A percentile compares a stretch with the other conserved stretches of the same genome.
phyloP scores from a whole-genome alignment of 2,329 filamentous ascomycete genomes.

The Acrocalymma vagum region DNA sequence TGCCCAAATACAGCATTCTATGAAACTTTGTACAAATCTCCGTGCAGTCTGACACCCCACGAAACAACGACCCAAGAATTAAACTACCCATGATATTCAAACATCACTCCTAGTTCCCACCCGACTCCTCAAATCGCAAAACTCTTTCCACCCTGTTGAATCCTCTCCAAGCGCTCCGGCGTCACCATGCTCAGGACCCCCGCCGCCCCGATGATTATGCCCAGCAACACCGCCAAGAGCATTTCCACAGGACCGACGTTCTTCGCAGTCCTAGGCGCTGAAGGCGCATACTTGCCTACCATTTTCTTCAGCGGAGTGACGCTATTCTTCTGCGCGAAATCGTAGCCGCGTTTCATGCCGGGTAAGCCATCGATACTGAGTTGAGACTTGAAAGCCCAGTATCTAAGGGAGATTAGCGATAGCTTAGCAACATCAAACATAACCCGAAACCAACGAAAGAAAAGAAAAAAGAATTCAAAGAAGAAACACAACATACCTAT shows the following conservation, averaged over 20 bases:
- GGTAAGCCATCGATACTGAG: slow-evolving; percentile 55
- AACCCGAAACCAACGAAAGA: not conserved
- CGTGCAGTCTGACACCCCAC: no score
- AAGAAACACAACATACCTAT: slow-evolving; percentile 31
- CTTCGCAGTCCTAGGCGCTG: slow-evolving; percentile 15
- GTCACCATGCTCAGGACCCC: slow-evolving; percentile 31
- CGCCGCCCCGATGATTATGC: slow-evolving; percentile 38
- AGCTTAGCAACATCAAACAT: no score
- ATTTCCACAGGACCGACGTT: slow-evolving; percentile 23
- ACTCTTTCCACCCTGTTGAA: no score
- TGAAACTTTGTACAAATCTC: no score
- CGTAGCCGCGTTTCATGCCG: slow-evolving; percentile 50
- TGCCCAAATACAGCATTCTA: no score
- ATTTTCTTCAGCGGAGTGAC: slow-evolving; percentile 55
- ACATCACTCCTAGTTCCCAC: no score
- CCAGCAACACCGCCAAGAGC: slow-evolving; percentile 35
- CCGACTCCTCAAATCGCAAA: no score
- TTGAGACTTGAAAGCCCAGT: slow-evolving; percentile 56
- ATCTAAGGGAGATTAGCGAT: slow-evolving; percentile 32
- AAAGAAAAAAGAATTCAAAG: no score
- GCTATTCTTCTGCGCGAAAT: slow-evolving; percentile 43
- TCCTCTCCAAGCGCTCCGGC: slow-evolving; percentile 32
- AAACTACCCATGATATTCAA: no score
- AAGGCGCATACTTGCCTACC: slow-evolving; percentile 45
- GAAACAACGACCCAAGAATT: no score